Evolutionary conservation across 1,284 basidiomycete species (phyloP), one percentile per base, ranked within the genome.

Genomic region (Puccinia coronata): DNA sequence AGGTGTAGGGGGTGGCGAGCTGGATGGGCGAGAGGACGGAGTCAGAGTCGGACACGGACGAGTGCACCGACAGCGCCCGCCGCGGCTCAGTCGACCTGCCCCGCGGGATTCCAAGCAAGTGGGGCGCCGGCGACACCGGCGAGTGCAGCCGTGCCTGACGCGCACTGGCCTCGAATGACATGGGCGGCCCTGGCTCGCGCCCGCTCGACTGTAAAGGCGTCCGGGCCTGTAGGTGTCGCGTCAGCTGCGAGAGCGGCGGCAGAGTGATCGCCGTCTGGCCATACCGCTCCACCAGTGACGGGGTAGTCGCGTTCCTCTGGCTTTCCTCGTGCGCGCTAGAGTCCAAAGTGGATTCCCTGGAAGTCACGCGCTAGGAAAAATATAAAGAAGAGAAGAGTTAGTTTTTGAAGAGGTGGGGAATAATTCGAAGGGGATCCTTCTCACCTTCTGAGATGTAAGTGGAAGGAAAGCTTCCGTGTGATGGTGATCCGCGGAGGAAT

Each of bases 261-360:
- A 73, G 31, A 31, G n/a, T 49, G 49, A 71, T 53, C 31, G 69
- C 34, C 6, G 51, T n/a, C 8, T 2, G 51, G n/a, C 51, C 51
- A n/a, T 23, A 53, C 8, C 51, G 51, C 23, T 53, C 47, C 3
- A 51, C 31, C 23, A 31, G 31, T 6, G 14, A 20, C 5, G 49
- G 6, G 5, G 0, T 31, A 36, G 16, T 49, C 11, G 23, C 0
- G 8, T 41, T 49, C 43, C 16, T 70, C 18, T 51, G 12, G 51
- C 25, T 31, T 25, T 70, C 31, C 43, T n/a, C n/a, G n/a, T n/a
- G n/a, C n/a, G n/a, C n/a, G n/a, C n/a, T n/a, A n/a, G n/a, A n/a
- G n/a, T n/a, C n/a, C n/a, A n/a, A n/a, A n/a, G n/a, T n/a, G 83
- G 93, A 93, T 85, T 97, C 95, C 89, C 99, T 97, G 85, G 93